Percentiles rank a stretch among this genome's conserved stretches.
These are phyloP conservation scores for Termitomyces sp. DNA, from an alignment of 768 basidiomycete genomes.

Conservation along the genomic window DNA sequence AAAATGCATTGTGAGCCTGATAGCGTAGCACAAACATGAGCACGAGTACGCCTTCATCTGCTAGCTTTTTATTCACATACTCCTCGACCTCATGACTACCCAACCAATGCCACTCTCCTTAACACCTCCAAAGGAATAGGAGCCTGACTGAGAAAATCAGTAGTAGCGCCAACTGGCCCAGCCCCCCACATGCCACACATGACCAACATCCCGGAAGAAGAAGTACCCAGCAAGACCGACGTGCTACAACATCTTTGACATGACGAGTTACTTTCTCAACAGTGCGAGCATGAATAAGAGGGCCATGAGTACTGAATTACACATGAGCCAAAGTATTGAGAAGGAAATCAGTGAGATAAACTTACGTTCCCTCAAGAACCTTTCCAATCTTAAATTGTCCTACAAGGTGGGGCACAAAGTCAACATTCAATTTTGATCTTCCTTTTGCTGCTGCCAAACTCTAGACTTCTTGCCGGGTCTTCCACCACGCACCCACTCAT, in stretches of 20 bases:
- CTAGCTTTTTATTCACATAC: slow-evolving; percentile 75
- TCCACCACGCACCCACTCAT: neutral
- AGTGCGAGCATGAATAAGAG: slow-evolving; percentile 85
- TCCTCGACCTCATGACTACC: slow-evolving; percentile 90
- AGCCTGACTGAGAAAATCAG: slow-evolving; percentile 74
- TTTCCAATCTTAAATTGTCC: slow-evolving; percentile 83
- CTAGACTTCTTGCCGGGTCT: neutral
- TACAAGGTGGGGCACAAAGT: slow-evolving; percentile 90
- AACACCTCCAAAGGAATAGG: slow-evolving; percentile 87
- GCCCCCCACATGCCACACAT: slow-evolving; percentile 96
- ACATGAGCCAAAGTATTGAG: neutral
- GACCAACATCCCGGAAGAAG: slow-evolving; percentile 79
- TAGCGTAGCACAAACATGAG: neutral
- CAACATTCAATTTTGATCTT: too few relatives aligned
- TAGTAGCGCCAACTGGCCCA: slow-evolving; percentile 86
- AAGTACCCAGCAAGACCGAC: slow-evolving; percentile 95
- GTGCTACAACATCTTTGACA: slow-evolving; percentile 84
- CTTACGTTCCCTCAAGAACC: slow-evolving; percentile 78
- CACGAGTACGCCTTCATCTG: neutral
- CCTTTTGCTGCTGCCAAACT: too few relatives aligned
- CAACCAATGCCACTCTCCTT: slow-evolving; percentile 85
- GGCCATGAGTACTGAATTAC: slow-evolving; percentile 78
- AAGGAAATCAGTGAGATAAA: neutral
- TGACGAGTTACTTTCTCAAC: slow-evolving; percentile 84
- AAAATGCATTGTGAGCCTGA: slow-evolving; percentile 10